Conservation (phyloP, 2,329 filamentous ascomycete genomes). For the Teratosphaeria viscida region DNA sequence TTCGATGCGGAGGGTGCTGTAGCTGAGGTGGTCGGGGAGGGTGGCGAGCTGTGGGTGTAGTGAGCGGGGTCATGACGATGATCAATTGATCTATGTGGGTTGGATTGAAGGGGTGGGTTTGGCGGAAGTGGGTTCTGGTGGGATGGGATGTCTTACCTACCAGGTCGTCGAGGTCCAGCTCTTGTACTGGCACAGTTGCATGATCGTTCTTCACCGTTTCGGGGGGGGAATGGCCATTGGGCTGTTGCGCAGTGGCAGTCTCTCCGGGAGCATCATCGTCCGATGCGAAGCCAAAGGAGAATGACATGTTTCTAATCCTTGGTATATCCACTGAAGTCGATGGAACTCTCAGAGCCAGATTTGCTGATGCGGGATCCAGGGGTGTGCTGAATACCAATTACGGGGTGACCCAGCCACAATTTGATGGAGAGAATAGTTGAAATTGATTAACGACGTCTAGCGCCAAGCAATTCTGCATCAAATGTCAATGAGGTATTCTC, state of each 20-base stretch:
- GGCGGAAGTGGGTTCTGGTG: not conserved
- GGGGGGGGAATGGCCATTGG: not conserved
- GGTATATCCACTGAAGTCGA: not conserved
- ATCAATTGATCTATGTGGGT: not conserved
- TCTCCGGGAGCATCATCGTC: not conserved
- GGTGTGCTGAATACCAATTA: not conserved
- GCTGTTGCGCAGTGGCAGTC: not conserved
- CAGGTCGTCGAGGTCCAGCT: conserved; percentile 36
- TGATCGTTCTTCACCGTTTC: not conserved
- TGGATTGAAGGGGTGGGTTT: conserved; percentile 3
- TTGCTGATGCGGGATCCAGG: not conserved
- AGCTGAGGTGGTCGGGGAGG: conserved; percentile 66
- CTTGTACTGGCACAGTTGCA: conserved; percentile 12
- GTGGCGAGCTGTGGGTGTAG: conserved; percentile 35
- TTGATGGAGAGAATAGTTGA: too few relatives aligned
- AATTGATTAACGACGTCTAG: too few relatives aligned
- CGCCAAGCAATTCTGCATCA: too few relatives aligned
- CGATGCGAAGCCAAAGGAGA: not conserved
- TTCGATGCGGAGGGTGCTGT: conserved; percentile 49
- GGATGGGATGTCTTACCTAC: conserved; percentile 29
- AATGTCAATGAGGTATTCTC: too few relatives aligned
- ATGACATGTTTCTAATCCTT: not conserved
- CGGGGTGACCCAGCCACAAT: too few relatives aligned
- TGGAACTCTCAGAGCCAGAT: not conserved
- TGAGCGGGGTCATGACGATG: conserved; percentile 1